Conservation (phyloP, 805 yeast genomes). For the Cyberlindnera saturnus region DNA sequence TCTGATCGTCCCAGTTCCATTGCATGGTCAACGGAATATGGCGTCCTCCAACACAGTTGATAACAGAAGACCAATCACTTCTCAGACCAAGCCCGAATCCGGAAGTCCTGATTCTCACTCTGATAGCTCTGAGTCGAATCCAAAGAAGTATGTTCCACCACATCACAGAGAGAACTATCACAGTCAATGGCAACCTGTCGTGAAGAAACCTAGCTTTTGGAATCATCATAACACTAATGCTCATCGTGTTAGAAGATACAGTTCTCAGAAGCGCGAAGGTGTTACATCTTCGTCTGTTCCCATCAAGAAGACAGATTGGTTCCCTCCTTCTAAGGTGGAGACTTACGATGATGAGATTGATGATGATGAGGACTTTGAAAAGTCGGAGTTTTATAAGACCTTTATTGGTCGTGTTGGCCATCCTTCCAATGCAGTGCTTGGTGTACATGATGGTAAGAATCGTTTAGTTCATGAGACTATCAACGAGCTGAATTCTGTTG, state of each 20-base stretch:
- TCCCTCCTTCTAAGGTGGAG: slow-evolving; percentile 12
- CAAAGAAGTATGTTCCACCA: slow-evolving; percentile 41
- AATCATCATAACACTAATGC: slow-evolving; percentile 5
- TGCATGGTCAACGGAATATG: slow-evolving; percentile 1
- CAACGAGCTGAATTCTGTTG: slow-evolving; percentile 7
- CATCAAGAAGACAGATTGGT: slow-evolving; percentile 28
- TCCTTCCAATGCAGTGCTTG: slow-evolving; percentile 1
- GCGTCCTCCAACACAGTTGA: slow-evolving; percentile 10
- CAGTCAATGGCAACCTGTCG: slow-evolving; percentile 8
- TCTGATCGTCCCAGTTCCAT: slow-evolving; percentile 11
- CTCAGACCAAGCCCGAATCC: not conserved
- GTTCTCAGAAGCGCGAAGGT: slow-evolving; percentile 12
- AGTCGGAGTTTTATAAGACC: slow-evolving; percentile 13
- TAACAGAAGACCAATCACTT: slow-evolving; percentile 3
- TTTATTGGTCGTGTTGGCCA: slow-evolving; percentile 21
- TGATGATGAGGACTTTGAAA: slow-evolving; percentile 22
- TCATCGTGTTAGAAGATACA: slow-evolving; percentile 14
- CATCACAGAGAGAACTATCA: slow-evolving; percentile 40
- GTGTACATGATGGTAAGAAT: slow-evolving; percentile 3
- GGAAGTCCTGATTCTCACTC: slow-evolving; percentile 5
- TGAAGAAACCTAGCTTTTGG: slow-evolving; percentile 16
- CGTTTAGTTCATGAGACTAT: slow-evolving; percentile 6
- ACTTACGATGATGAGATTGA: slow-evolving; percentile 15
- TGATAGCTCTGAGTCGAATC: slow-evolving; percentile 5
- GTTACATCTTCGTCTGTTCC: slow-evolving; percentile 31